A percentile compares a stretch with the other conserved stretches of the same genome.
phyloP scores from a whole-genome alignment of 768 basidiomycete species.

The Lentinula aciculospora region DNA sequence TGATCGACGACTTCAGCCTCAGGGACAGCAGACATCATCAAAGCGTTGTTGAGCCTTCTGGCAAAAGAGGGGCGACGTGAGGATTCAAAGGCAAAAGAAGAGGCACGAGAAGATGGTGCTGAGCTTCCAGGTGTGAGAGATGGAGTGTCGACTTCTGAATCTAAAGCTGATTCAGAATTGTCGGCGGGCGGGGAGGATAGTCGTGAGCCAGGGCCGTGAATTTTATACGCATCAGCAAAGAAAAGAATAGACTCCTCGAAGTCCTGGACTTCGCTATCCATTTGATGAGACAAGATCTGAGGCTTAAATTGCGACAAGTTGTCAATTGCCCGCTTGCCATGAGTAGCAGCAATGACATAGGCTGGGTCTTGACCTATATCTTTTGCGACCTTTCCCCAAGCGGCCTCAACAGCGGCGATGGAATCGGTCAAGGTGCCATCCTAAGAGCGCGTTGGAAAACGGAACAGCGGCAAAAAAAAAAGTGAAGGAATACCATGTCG shows the following conservation, averaged over 20 bases:
- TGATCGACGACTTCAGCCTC: constrained; percentile 18
- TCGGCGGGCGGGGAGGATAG: constrained; percentile 15
- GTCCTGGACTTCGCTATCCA: constrained; percentile 50
- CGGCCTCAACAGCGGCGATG: constrained; percentile 68
- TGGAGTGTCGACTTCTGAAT: constrained; percentile 36
- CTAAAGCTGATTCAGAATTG: constrained; percentile 14
- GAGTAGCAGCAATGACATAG: constrained; percentile 68
- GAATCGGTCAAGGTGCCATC: constrained; percentile 73
- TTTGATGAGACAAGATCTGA: constrained; percentile 45
- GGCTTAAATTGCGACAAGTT: constrained; percentile 64
- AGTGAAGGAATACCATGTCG: constrained; percentile 48
- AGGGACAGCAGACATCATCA: constrained; percentile 30
- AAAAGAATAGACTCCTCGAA: constrained; percentile 65
- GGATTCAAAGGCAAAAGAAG: constrained; percentile 29
- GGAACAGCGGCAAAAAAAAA: not conserved
- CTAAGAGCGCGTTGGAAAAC: constrained; percentile 31
- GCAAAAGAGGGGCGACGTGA: constrained; percentile 45
- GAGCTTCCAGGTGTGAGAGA: constrained; percentile 31
- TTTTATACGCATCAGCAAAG: constrained; percentile 55
- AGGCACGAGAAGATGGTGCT: constrained; percentile 34
- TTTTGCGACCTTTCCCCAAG: constrained; percentile 67
- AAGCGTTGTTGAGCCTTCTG: constrained; percentile 30
- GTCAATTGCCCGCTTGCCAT: constrained; percentile 74
- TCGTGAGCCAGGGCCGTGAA: constrained; percentile 33
- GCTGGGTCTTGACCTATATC: constrained; percentile 66